Evolutionary conservation across 305 asterid genomes (phyloP), one percentile per base, ranked within the genome.

Genomic region (Plantago lanceolata): DNA sequence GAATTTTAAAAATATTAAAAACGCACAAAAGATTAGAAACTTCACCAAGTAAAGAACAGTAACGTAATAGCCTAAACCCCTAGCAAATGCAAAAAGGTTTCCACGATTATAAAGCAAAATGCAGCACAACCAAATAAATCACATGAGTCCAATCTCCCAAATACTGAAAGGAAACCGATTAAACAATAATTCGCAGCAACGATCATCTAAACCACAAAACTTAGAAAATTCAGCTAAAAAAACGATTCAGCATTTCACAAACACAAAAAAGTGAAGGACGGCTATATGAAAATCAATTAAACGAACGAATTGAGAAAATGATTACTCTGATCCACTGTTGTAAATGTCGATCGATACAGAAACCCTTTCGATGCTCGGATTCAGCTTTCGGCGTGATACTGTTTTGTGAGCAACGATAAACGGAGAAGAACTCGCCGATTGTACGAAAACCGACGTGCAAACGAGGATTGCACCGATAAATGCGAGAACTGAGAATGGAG

Each of bases 341-440:
- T 85, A 85, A 61, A 85, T 73, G 72, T 87, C 88, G 63, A 85
- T 67, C 69, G 83, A 73, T 43, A 87, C 88, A 61, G 77, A 75
- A 24, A 83, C 55, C 28, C 82, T 79, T 48, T 78, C 83, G 54
- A 72, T 54, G 69, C 70, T 75, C 56, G 85, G 57, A 15, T 73
- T 80, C 73, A 83, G 67, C 72, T 72, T 79, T 3, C 68, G 64
- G 65, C 57, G 75, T 26, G 84, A 68, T 50, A 73, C 79, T 48
- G 77, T 81, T 71, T 85, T 85, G 66, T 85, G 95, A 1, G 82
- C 88, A 58, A 87, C 78, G 55, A 85, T 72, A 63, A 85, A 83
- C 16, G 90, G 84, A 19, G 77, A 69, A 31, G 66, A 70, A 0
- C 75, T 65, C 20, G 68, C 70, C 3, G 80, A 73, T 58, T 69